Conservation (phyloP, 805 yeast species). For the Candida qinlingensis region DNA sequence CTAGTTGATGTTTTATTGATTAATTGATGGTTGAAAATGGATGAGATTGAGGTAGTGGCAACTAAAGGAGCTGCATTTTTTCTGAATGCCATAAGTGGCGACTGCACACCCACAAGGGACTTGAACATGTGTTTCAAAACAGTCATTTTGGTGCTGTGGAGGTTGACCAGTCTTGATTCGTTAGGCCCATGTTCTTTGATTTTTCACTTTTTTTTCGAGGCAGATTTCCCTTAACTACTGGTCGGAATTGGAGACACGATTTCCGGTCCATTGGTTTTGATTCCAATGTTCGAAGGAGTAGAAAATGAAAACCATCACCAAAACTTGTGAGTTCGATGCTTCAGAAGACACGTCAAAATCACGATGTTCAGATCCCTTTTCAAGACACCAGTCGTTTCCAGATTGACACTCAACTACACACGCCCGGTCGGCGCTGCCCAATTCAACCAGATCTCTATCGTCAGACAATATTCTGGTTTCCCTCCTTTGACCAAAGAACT, state of each 20-base stretch:
- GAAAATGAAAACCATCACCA: no score
- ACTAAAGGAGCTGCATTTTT: conserved; percentile 5
- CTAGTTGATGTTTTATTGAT: conserved; percentile 17
- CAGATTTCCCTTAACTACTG: background rate
- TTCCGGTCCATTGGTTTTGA: no score
- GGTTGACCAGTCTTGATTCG: no score
- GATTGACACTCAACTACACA: background rate
- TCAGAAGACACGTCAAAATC: background rate
- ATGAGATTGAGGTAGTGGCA: conserved; percentile 9
- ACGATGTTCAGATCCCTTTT: conserved; percentile 7
- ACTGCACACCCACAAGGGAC: conserved; percentile 16
- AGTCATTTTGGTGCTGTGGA: conserved; percentile 8
- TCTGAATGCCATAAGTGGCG: conserved; percentile 9
- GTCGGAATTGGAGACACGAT: background rate
- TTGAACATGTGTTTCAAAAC: conserved; percentile 21
- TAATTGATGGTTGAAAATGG: conserved; percentile 6
- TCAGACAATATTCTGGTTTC: conserved; percentile 46
- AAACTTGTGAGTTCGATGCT: no score
- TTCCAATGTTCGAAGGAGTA: no score
- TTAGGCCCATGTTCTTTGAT: background rate
- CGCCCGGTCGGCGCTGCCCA: background rate
- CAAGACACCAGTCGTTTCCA: background rate
- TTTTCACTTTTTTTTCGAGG: background rate
- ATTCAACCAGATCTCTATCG: background rate
- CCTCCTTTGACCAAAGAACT: conserved; percentile 60